Evolutionary conservation across 1,284 basidiomycete genomes (phyloP), one percentile per base, ranked within the genome.

Genomic region (Sanghuangporus sanghuang): DNA sequence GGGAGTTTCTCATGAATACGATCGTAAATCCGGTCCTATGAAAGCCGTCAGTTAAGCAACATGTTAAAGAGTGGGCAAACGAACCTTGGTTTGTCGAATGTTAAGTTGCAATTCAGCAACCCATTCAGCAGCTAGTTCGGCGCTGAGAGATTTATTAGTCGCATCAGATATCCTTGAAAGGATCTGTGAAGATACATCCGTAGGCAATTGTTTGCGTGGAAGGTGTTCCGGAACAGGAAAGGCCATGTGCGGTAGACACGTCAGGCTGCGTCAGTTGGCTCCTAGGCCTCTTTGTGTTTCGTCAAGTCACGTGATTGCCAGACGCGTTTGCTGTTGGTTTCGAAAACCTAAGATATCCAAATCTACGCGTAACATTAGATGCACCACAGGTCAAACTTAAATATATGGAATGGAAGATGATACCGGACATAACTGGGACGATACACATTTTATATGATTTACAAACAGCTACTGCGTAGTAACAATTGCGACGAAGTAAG

Each of bases 191-290:
- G 88, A 74, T 88, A 86, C 80, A 74, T 90, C 87, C 68, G 84
- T 81, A 44, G 79, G 76, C 67, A 75, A 71, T 61, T 78, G 73
- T 65, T 74, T 75, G 57, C 85, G 82, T 32, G 89, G 88, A 49
- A 90, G 78, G 74, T 91, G 88, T 16, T 82, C 73, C 65, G 88
- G 89, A 66, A 89, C 70, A 61, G 84, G 83, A 73, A 90, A 90
- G 42, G 89, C 85, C 89, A 92, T 92, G 59, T 61, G 63, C 53
- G 50, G 49, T 21, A 42, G 23, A 57, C 62, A 66, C 62, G 64
- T 59, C 54, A 44, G 21, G 50, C 27, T 40, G 48, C 40, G 40
- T 42, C 44, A 46, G 16, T 32, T 32, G 27, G 7, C 44, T 5
- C 44, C 6, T 5, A 14, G 2, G 11, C 11, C 21, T 18, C 16